Evolutionary conservation across 805 yeast species (phyloP), one percentile per base, ranked within the genome.

Genomic region (Metschnikowia drakensbergensis): DNA sequence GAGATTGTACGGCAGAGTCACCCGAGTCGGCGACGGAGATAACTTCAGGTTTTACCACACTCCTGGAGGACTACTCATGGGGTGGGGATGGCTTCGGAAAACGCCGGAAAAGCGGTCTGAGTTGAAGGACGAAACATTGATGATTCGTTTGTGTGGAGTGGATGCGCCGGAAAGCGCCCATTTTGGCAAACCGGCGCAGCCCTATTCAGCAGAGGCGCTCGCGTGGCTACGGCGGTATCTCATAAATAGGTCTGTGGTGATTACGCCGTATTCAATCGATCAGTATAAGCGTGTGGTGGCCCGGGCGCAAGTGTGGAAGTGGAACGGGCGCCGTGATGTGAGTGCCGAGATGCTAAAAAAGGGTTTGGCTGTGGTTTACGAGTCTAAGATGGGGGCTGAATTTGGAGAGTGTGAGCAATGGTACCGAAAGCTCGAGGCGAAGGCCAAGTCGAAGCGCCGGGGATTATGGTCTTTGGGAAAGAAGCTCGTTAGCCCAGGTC

Each of bases 121-220:
- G 58, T 63, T 81, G 34, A 80, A 81, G 53, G 79, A 79, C 51
- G 74, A 83, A 54, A 94, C 99, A 0, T 70, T 94, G 33, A 83
- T 85, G 65, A 80, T 94, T 4, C 74, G 99, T 42, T 69, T 94
- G 22, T 86, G 94, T 66, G 99, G 97, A 0, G 84, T 92, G 11
- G 99, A 94, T 74, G 99, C 99, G 0, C 99, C 99, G 1, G 99
- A 94, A 62, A 72, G 95, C 37, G 80, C 96, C 1, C 97, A 94
- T 70, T 94, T 88, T 66, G 99, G 99, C 0, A 86, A 86, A 51
- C 90, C 95, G 0, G 86, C 96, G 0, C 99, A 94, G 63, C 92
- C 94, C 0, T 86, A 67, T 61, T 81, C 94, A 32, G 88, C 83
- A 36, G 97, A 94, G 56, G 94, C 97, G 0, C 65, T 91, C 48